A percentile compares a stretch with the other conserved stretches of the same genome.
Conservation (phyloP, 192 early-diverging fungal species). For the Coemansia javaensis region DNA sequence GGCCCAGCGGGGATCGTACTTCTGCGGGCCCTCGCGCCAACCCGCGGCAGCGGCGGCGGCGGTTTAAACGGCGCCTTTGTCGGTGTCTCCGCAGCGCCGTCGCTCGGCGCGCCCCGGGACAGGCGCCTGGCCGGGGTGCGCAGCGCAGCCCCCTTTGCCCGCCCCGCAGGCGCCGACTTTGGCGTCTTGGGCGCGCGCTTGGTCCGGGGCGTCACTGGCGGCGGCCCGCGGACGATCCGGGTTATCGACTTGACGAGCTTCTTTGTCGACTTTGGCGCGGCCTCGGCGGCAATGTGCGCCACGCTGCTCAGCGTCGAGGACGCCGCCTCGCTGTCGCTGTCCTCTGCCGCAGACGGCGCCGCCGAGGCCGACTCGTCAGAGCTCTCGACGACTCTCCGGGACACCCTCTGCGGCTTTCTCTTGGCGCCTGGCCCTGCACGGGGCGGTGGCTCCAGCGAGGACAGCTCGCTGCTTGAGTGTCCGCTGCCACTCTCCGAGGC, state of each 20-base stretch:
- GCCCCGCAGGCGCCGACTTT: constrained; percentile 6
- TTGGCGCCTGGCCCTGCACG: background rate
- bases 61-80: background rate
- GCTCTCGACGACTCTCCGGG: constrained; percentile 15
- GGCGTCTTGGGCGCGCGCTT: background rate
- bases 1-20: too few species aligned
- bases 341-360: background rate
- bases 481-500: too few species aligned
- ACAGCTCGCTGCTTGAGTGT: too few species aligned
- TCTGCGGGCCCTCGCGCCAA: too few species aligned
- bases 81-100: background rate
- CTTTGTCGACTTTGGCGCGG: too few species aligned
- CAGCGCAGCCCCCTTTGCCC: background rate
- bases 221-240: too few species aligned
- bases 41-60: too few species aligned
- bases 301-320: background rate
- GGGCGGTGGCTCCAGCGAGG: background rate
- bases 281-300: background rate
- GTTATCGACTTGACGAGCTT: too few species aligned
- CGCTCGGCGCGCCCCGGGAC: background rate
- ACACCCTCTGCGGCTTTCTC: background rate
- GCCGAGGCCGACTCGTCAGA: constrained; percentile 27
- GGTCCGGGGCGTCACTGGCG: background rate
- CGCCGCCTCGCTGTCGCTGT: background rate
- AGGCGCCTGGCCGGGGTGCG: background rate